These are phyloP conservation scores for Catunica adiposa DNA, from an alignment of 2,329 filamentous ascomycete species.

Conservation along the genomic window DNA sequence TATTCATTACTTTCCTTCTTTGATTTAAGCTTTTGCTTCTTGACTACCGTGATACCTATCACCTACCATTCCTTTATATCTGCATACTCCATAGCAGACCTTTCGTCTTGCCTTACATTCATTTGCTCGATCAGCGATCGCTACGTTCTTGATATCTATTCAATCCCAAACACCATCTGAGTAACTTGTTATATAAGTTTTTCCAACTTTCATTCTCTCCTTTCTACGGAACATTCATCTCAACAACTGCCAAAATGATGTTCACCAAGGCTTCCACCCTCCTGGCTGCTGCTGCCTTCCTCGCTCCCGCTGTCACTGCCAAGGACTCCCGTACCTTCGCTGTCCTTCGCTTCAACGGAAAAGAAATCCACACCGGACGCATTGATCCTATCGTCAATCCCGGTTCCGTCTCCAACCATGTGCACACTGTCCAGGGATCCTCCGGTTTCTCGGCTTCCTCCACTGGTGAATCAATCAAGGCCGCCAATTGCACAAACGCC, in stretches of 20 bases:
- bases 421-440: conserved; percentile 56
- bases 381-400: conserved; percentile 54
- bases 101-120: not conserved
- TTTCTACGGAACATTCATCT: too few species aligned
- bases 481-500: conserved; percentile 56
- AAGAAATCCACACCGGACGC: conserved; percentile 43
- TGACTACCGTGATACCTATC: not conserved
- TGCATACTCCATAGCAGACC: not conserved
- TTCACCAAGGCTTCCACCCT: not conserved
- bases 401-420: conserved; percentile 40
- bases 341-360: conserved; percentile 54
- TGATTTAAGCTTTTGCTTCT: not conserved
- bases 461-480: conserved; percentile 39
- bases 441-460: conserved; percentile 48
- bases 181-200: not conserved
- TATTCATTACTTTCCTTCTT: not conserved
- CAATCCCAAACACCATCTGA: not conserved
- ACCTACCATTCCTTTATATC: not conserved
- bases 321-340: conserved; percentile 39
- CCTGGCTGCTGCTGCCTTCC: conserved; percentile 13
- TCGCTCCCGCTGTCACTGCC: conserved; percentile 20
- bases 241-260: not conserved
- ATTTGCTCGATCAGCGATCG: not conserved
- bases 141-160: not conserved
- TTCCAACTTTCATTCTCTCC: not conserved